A percentile compares a stretch with the other conserved stretches of the same genome.
Conservation (phyloP, 441 rosid species). For the Erodium trifolium region DNA sequence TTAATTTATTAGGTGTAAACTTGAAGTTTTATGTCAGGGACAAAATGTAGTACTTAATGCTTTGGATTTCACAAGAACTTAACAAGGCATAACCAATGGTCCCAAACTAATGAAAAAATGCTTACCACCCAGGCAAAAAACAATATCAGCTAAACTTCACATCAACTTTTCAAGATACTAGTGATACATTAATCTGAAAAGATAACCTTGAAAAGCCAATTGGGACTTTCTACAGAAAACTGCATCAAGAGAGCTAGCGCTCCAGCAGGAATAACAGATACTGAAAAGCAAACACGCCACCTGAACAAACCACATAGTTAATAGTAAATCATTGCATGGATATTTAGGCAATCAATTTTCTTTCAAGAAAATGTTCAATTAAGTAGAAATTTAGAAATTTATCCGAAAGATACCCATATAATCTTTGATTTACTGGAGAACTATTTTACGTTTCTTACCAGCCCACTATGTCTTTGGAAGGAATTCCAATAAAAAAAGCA, state of each 20-base stretch:
- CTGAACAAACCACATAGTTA: constrained; percentile 28
- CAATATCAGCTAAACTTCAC: neutral
- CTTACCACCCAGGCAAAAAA: constrained; percentile 9
- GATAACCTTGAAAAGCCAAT: constrained; percentile 90
- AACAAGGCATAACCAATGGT: neutral
- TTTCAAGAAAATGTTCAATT: neutral
- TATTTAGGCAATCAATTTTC: neutral
- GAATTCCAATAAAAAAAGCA: constrained; percentile 70
- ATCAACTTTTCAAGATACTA: constrained; percentile 8
- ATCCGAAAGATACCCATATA: neutral
- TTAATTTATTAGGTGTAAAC: neutral
- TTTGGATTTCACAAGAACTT: neutral
- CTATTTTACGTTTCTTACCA: constrained; percentile 50
- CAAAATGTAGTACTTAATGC: neutral
- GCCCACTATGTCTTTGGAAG: constrained; percentile 58
- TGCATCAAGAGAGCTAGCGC: constrained; percentile 63
- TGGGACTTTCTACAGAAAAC: constrained; percentile 84
- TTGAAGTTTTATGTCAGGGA: neutral
- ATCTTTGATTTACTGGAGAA: constrained; percentile 14
- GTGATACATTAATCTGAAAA: constrained; percentile 15
- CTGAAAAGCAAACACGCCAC: constrained; percentile 96
- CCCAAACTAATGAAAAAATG: constrained; percentile 4
- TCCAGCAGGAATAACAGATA: constrained; percentile 73
- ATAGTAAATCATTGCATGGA: neutral
- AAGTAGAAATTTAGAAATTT: constrained; percentile 5